Percentiles rank a stretch among this genome's conserved stretches.
phyloP scores from a whole-genome alignment of 306 rosid species.

The Lotus japonicus region DNA sequence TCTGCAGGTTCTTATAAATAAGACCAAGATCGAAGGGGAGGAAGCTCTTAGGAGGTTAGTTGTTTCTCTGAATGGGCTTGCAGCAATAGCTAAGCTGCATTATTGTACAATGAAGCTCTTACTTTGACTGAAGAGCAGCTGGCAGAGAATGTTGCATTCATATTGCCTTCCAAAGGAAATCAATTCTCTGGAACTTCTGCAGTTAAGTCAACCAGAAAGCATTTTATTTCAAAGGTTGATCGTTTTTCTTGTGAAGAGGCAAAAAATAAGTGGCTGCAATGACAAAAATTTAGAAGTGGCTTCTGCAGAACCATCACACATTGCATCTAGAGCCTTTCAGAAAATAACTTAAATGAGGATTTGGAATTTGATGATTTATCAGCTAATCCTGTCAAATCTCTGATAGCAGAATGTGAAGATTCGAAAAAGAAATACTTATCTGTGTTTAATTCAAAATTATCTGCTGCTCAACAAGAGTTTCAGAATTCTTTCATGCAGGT shows the following conservation, averaged over 20 bases:
- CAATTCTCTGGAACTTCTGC: constrained; percentile 28
- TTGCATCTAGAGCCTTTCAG: constrained; percentile 21
- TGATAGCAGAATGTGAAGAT: constrained; percentile 54
- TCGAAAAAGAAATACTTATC: constrained; percentile 66
- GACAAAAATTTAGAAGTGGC: constrained; percentile 23
- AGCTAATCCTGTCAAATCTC: constrained; percentile 31
- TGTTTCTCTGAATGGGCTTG: constrained; percentile 85
- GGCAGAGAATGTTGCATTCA: constrained; percentile 29
- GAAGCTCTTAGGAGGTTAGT: constrained; percentile 84
- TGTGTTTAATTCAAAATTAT: constrained; percentile 66
- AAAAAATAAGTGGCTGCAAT: constrained; percentile 38
- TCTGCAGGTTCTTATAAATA: constrained; percentile 81
- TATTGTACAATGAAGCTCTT: constrained; percentile 73
- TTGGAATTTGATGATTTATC: constrained; percentile 31
- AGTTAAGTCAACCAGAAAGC: constrained; percentile 28
- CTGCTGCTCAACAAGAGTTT: constrained; percentile 65
- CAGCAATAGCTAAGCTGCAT: constrained; percentile 74
- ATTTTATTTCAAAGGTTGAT: constrained; percentile 35
- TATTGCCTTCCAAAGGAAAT: constrained; percentile 30
- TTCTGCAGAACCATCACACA: constrained; percentile 30
- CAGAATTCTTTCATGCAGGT: constrained; percentile 62
- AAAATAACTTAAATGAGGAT: constrained; percentile 24
- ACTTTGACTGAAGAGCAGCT: constrained; percentile 62
- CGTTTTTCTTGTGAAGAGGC: constrained; percentile 57
- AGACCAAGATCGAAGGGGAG: constrained; percentile 92